Evolutionary conservation across 371 early-diverging fungal genomes (phyloP), one percentile per base, ranked within the genome.

Genomic region (Apophysomyces ossiformis): DNA sequence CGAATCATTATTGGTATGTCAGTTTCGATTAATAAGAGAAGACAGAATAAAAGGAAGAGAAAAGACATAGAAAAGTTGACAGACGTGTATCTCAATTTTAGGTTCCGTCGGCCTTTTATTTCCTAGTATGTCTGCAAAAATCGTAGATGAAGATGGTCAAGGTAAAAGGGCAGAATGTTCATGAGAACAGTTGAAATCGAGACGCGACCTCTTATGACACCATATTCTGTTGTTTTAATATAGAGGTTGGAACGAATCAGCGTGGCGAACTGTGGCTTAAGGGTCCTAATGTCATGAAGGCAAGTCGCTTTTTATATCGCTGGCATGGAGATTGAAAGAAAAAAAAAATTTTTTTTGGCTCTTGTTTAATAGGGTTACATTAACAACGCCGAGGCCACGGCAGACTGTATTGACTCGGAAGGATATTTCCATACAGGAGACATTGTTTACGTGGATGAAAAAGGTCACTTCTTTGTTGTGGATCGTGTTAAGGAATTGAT

Each of bases 371-470:
- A 83, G 68, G 91, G 90, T 0, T 90, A 92, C 58, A 74, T 87
- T 37, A 86, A 90, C 60, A 89, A 88, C 50, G 77, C 81, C 18
- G 69, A 89, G 60, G 94, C 92, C 0, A 93, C 93, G 0, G 72
- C 72, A 12, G 88, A 82, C 1, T 72, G 83, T 4, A 83, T 90
- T 13, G 89, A 90, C 68, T 56, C 64, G 5, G 70, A 89, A 5
- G 87, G 86, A 0, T 96, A 87, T 72, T 74, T 95, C 57, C 93
- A 90, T 64, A 92, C 93, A 0, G 95, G 95, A n/a, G 97, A 96
- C 70, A 75, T 96, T 46, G 95, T 86, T 2, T 64, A 83, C 15
- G 77, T 89, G 5, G 89, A 91, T 65, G 65, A 71, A 7, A 57
- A 87, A n/a, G 87, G 85, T 3, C 71, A 81, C 63, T 85, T 92